Percentiles rank a stretch among this genome's conserved stretches.
Conservation (phyloP, 352 stramenopile species). For the Lagenidium giganteum region DNA sequence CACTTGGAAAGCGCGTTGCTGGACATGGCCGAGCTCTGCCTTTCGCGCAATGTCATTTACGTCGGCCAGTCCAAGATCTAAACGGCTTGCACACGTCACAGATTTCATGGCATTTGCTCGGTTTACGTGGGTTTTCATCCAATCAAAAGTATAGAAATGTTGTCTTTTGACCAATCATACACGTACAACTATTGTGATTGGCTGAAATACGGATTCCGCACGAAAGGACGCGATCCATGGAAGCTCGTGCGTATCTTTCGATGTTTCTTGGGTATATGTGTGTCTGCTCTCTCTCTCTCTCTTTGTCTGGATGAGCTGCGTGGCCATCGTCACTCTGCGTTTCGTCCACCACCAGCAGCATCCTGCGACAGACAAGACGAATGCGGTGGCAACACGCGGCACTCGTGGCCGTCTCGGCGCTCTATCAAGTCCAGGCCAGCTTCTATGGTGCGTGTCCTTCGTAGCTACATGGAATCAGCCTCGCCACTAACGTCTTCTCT, state of each 20-base stretch:
- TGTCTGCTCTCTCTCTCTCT: conserved; percentile 1
- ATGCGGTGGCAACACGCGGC: not conserved
- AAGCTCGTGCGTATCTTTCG: conserved; percentile 11
- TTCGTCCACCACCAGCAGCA: not conserved
- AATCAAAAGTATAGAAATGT: conserved; percentile 16
- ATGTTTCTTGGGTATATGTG: conserved; percentile 17
- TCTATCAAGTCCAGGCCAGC: not conserved
- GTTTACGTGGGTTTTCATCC: conserved; percentile 12
- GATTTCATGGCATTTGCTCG: conserved; percentile 7
- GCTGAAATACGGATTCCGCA: conserved; percentile 4
- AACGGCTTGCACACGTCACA: conserved; percentile 19
- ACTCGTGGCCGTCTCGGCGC: conserved; percentile 2
- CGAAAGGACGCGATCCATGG: conserved; percentile 22
- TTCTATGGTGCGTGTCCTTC: conserved; percentile 14
- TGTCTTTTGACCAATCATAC: not conserved
- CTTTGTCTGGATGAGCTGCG: not conserved
- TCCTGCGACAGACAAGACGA: not conserved
- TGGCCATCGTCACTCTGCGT: not conserved
- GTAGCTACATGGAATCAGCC: not conserved
- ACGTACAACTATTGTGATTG: conserved; percentile 10
- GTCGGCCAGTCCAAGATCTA: conserved; percentile 85
- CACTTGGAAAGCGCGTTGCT: conserved; percentile 92
- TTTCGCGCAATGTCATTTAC: conserved; percentile 88
- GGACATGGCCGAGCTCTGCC: conserved; percentile 93
- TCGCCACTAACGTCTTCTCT: not conserved